phyloP scores from a whole-genome alignment of 2,329 filamentous ascomycete genomes.

The Aspergillus persii region DNA sequence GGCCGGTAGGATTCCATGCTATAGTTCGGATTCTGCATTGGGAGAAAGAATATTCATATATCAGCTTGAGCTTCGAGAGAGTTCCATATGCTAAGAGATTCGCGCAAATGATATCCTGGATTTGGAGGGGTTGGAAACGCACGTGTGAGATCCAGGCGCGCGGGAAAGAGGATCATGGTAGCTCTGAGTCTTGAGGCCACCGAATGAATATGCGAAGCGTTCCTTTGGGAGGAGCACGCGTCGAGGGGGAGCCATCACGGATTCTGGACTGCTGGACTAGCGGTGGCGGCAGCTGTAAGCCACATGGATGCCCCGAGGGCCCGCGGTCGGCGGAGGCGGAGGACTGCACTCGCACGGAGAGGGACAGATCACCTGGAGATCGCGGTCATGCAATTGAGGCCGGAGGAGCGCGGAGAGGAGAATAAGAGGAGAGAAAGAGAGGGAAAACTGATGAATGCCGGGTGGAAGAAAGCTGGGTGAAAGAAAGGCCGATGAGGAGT shows the following conservation, averaged over 20 bases:
- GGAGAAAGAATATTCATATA: constrained; percentile 1
- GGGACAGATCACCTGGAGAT: neutral
- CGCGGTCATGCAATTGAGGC: neutral
- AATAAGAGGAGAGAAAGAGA: neutral
- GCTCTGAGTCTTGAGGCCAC: constrained; percentile 65
- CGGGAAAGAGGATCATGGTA: constrained; percentile 64
- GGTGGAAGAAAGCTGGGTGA: neutral
- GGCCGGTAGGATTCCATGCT: constrained; percentile 84
- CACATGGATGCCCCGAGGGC: constrained; percentile 23
- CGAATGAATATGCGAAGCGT: constrained; percentile 66
- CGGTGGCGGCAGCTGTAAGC: constrained; percentile 13
- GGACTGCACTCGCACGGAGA: neutral
- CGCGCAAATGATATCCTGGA: neutral
- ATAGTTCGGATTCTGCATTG: constrained; percentile 67
- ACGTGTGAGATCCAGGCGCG: constrained; percentile 58
- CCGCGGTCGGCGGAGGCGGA: constrained; percentile 10
- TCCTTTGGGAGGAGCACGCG: constrained; percentile 58
- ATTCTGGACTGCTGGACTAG: constrained; percentile 15
- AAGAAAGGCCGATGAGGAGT: neutral
- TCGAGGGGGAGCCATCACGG: constrained; percentile 40
- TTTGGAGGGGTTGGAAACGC: constrained; percentile 28
- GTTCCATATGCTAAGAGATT: neutral
- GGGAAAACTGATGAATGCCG: too few relatives aligned
- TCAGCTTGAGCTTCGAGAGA: constrained; percentile 7
- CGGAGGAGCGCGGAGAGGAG: neutral